Conservation (phyloP, 192 early-diverging fungal genomes). For the Borealophlyctis nickersoniae region DNA sequence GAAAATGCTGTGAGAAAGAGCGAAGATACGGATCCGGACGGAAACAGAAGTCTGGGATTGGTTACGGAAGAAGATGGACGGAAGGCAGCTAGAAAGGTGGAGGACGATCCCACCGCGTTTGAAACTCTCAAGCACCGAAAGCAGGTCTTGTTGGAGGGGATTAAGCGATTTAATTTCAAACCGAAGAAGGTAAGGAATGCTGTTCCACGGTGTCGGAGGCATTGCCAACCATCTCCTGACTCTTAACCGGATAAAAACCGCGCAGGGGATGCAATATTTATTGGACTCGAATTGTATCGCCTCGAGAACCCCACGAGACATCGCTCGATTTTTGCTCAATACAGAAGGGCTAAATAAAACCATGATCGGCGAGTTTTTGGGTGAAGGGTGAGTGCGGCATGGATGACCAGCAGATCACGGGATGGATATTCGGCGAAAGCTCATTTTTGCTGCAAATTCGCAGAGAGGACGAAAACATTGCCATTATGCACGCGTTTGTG, state of each 20-base stretch:
- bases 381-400: constrained; percentile 66
- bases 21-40: constrained; percentile 20
- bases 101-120: constrained; percentile 85
- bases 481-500: constrained; percentile 96
- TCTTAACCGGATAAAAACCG: no score
- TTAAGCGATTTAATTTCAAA: constrained; percentile 81
- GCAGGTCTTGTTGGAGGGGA: constrained; percentile 73
- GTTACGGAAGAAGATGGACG: constrained; percentile 39
- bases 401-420: no score
- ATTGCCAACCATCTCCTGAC: no score
- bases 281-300: constrained; percentile 64
- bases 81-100: constrained; percentile 9
- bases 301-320: constrained; percentile 62
- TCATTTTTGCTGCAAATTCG: background rate
- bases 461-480: constrained; percentile 82
- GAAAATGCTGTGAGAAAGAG: constrained; percentile 25
- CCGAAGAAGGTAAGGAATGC: constrained; percentile 70
- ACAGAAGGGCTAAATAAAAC: constrained; percentile 84
- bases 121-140: constrained; percentile 81
- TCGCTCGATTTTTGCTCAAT: constrained; percentile 71
- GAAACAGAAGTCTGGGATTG: constrained; percentile 27
- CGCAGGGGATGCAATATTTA: constrained; percentile 73
- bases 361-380: constrained; percentile 88
- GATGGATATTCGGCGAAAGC: no score
- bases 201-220: no score